Conservation (phyloP, 148 eudicot genomes). For the Camellia lanceoleosa region DNA sequence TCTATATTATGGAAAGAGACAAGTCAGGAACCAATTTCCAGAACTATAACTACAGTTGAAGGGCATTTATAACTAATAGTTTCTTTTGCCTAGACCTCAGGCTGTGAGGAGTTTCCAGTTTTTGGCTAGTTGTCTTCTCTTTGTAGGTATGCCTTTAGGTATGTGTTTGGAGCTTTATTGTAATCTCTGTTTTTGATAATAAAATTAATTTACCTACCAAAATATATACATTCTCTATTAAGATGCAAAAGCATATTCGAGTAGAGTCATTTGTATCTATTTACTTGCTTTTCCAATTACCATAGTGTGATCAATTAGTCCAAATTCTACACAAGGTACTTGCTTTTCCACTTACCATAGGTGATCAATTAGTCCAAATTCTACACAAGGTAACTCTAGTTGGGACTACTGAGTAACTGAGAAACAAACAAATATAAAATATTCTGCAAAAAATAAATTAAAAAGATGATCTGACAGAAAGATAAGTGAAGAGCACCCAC, state of each 20-base stretch:
- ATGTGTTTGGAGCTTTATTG: too few relatives aligned
- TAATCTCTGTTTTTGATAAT: too few relatives aligned
- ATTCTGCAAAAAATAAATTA: neutral
- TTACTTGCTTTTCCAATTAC: neutral
- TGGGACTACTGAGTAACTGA: neutral
- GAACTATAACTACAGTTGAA: neutral
- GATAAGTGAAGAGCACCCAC: slow-evolving; percentile 31
- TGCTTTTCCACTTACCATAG: neutral
- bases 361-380: neutral
- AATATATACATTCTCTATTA: too few relatives aligned
- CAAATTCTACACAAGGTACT: neutral
- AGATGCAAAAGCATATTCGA: neutral
- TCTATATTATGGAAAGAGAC: slow-evolving; percentile 33
- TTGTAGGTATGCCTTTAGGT: too few relatives aligned
- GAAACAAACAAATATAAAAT: neutral
- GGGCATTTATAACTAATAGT: neutral
- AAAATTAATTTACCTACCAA: too few relatives aligned
- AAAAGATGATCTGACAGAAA: neutral
- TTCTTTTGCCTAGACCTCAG: too few relatives aligned
- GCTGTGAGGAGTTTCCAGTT: too few relatives aligned
- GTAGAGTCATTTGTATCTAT: neutral
- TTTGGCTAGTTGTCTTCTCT: too few relatives aligned
- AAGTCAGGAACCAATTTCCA: neutral
- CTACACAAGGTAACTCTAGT: neutral
- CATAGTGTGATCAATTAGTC: neutral